These are phyloP conservation scores for Sclerotinia glacialis DNA, from an alignment of 2,329 filamentous ascomycete genomes.

Conservation along the genomic window DNA sequence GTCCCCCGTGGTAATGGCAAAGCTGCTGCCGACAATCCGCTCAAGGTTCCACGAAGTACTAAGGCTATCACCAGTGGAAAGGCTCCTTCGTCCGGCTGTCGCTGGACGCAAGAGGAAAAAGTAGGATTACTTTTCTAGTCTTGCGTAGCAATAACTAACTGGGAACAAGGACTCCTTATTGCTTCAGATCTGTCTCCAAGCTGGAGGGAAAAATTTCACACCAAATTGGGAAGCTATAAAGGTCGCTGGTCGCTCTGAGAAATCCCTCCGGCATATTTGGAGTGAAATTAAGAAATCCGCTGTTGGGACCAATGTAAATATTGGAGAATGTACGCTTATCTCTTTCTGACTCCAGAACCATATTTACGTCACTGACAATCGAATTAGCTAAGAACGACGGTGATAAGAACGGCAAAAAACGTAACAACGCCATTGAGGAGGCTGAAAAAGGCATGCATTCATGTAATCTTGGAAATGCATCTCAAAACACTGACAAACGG, in stretches of 20 bases:
- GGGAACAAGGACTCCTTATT: neutral
- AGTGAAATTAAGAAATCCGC: neutral
- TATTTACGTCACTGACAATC: neutral
- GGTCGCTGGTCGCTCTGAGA: neutral
- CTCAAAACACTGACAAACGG: neutral
- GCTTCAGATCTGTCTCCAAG: neutral
- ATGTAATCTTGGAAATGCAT: neutral
- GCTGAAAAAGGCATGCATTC: neutral
- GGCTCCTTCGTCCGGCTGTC: neutral
- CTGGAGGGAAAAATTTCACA: neutral
- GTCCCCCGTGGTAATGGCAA: neutral
- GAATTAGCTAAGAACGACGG: neutral
- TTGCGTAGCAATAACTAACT: neutral
- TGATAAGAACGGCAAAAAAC: neutral
- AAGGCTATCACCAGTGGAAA: no score
- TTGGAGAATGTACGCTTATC: neutral
- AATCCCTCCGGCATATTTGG: neutral
- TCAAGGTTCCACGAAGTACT: neutral
- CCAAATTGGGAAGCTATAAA: neutral
- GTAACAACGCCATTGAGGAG: neutral
- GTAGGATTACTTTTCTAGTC: neutral
- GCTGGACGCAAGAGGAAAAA: neutral
- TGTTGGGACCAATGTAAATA: no score
- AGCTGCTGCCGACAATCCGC: neutral
- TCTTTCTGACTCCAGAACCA: neutral